Evolutionary conservation across 805 yeast species (phyloP).

Genomic region (Cephaloascus albidus): DNA sequence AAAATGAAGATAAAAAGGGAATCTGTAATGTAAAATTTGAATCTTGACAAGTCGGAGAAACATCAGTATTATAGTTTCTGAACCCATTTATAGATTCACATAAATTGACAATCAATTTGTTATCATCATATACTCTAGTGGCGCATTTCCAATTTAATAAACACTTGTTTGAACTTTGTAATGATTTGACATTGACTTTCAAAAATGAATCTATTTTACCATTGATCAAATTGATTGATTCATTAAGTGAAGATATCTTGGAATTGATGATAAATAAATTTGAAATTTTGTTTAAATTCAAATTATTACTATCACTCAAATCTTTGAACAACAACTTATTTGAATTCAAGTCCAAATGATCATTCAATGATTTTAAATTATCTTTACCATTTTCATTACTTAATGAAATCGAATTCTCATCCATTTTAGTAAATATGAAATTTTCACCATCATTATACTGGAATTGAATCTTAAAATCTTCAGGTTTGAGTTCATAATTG

Average conservation of each 20-base stretch:
- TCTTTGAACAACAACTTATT: neutral
- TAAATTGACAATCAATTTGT: conserved; percentile 11
- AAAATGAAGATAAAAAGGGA: conserved; percentile 27
- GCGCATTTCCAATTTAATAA: conserved; percentile 16
- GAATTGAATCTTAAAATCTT: neutral
- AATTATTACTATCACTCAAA: neutral
- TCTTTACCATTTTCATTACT: neutral
- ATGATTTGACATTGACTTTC: conserved; percentile 1
- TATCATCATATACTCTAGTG: conserved; percentile 14
- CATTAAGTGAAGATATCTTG: neutral
- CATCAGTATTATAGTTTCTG: conserved; percentile 5
- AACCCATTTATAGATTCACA: conserved; percentile 24
- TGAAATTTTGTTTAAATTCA: neutral
- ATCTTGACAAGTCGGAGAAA: neutral
- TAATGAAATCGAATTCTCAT: no score
- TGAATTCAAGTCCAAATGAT: neutral
- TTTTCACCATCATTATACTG: neutral
- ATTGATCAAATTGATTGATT: neutral
- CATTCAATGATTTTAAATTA: conserved; percentile 1
- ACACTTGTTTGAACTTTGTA: neutral
- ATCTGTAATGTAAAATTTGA: conserved; percentile 14
- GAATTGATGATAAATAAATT: neutral
- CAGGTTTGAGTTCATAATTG: neutral
- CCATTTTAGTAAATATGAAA: neutral
- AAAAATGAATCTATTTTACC: neutral